A percentile compares a stretch with the other conserved stretches of the same genome.
Evolutionary conservation across 2,329 filamentous ascomycete genomes (phyloP).

Genomic region (Aotearoamyces nothofagi): DNA sequence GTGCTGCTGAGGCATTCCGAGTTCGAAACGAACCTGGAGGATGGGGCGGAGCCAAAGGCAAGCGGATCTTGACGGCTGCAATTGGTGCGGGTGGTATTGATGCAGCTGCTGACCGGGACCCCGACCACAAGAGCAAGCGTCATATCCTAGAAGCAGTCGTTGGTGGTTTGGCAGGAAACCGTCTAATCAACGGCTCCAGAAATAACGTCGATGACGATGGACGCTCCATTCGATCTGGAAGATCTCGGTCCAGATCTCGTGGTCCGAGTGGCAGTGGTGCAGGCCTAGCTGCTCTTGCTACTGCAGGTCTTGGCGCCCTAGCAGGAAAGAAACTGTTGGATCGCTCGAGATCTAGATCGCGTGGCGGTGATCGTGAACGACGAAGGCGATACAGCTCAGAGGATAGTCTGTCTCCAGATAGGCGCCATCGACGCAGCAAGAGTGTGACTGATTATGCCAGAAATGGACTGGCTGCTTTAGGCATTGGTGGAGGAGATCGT

Average conservation of each 20-base stretch:
- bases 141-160: constrained; percentile 78
- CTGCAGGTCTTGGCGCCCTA: constrained; percentile 43
- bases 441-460: constrained; percentile 49
- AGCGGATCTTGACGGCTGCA: constrained; percentile 79
- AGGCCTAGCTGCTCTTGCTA: constrained; percentile 47
- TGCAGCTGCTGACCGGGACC: constrained; percentile 50
- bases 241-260: constrained; percentile 51
- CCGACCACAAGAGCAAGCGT: constrained; percentile 61
- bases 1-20: constrained; percentile 83
- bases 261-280: constrained; percentile 24
- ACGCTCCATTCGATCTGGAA: constrained; percentile 23
- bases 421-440: constrained; percentile 41
- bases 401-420: constrained; percentile 16
- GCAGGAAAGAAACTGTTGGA: constrained; percentile 44
- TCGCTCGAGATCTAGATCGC: constrained; percentile 28
- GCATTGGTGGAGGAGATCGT: constrained; percentile 31
- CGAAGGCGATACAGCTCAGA: constrained; percentile 15
- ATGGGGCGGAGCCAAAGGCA: constrained; percentile 85
- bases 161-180: constrained; percentile 75
- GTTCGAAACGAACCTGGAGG: constrained; percentile 77
- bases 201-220: constrained; percentile 40
- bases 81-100: constrained; percentile 77
- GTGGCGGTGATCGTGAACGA: constrained; percentile 14
- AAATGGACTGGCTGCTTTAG: constrained; percentile 44
- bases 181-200: constrained; percentile 66